phyloP scores from a whole-genome alignment of 257 asterid genomes.

The Salvia splendens region DNA sequence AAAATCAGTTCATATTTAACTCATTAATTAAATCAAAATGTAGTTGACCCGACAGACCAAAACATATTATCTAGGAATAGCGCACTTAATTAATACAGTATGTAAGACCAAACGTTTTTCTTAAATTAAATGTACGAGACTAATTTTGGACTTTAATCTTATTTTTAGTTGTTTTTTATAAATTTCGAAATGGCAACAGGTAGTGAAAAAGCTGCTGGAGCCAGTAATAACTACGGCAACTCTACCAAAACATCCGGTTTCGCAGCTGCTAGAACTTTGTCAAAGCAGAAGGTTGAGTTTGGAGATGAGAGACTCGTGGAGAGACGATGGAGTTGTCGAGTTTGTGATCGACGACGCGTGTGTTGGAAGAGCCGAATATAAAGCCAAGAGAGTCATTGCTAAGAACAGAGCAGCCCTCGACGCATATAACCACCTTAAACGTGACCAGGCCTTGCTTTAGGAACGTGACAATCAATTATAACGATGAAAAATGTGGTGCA shows the following conservation, averaged over 20 bases:
- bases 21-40: too few relatives aligned
- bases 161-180: too few relatives aligned
- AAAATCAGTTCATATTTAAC: too few relatives aligned
- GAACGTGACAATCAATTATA: too few relatives aligned
- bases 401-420: conserved; percentile 47
- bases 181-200: conserved; percentile 23
- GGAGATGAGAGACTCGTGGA: conserved; percentile 42
- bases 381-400: conserved; percentile 37
- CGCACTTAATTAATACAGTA: too few relatives aligned
- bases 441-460: too few relatives aligned
- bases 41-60: too few relatives aligned
- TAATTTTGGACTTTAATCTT: too few relatives aligned
- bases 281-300: conserved; percentile 33
- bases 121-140: too few relatives aligned
- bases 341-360: conserved; percentile 24
- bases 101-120: too few relatives aligned
- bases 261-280: conserved; percentile 40
- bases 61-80: too few relatives aligned
- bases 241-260: conserved; percentile 43
- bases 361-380: conserved; percentile 41
- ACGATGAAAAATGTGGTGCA: too few relatives aligned
- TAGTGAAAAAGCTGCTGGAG: conserved; percentile 34
- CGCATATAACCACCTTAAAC: conserved; percentile 29
- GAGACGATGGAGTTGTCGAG: conserved; percentile 37
- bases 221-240: conserved; percentile 44